Conservation (phyloP, 805 yeast species). For the Wickerhamiella vanderwaltii region DNA sequence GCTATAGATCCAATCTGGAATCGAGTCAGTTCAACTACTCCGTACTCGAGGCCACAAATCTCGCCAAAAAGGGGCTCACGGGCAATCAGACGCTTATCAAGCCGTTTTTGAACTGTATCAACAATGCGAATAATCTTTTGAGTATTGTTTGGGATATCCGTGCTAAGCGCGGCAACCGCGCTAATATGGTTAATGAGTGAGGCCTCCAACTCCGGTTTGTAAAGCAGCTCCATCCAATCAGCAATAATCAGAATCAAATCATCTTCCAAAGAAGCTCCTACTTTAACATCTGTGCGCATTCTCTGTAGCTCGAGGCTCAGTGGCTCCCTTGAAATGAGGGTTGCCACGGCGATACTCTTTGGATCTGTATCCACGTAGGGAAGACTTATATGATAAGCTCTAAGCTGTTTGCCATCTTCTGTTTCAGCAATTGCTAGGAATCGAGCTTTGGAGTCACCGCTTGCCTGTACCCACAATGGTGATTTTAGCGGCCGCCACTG, state of each 20-base stretch:
- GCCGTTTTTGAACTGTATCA: not conserved
- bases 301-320: not conserved
- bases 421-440: no score
- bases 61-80: constrained; percentile 3
- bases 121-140: not conserved
- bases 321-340: not conserved
- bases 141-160: not conserved
- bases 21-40: constrained; percentile 2
- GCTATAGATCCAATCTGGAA: not conserved
- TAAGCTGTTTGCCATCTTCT: not conserved
- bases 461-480: no score
- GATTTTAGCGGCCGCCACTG: no score
- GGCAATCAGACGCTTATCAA: not conserved
- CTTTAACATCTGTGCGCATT: not conserved
- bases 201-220: not conserved
- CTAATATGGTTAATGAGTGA: not conserved
- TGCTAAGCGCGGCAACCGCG: not conserved
- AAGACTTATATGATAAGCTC: not conserved
- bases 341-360: not conserved
- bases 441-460: no score
- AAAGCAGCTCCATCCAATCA: constrained; percentile 1
- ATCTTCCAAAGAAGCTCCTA: not conserved
- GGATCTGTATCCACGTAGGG: constrained; percentile 1
- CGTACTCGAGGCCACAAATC: constrained; percentile 3
- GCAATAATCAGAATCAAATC: not conserved